Base-by-base conservation (phyloP, 805 yeast species). In the Priceomyces fermenticarens region DNA sequence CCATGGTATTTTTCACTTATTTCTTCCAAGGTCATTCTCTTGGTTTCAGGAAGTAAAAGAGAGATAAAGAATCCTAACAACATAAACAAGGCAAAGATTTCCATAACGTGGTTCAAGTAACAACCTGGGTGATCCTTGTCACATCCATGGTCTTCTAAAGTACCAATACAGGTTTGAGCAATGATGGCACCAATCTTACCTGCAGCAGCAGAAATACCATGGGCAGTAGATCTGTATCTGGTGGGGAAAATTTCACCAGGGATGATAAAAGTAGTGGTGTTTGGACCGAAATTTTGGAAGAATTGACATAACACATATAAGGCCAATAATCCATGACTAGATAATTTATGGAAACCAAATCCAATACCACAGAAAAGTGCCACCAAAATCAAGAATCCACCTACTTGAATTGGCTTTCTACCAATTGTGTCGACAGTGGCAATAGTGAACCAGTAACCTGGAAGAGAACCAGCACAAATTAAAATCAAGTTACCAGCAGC, bases 231-330 rank as follows among this genome's bases (percentile, higher is more conserved):
- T 82, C 96, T 85, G 72, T 88, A 88, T 76, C 96, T 83, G 42
- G 97, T 88, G 63, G 96, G 97, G 84, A 73, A 89, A 62, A 80
- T 72, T 73, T 88, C 97, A 69, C 95, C 96, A 37, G 96, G 96
- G 60, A 86, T 77, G 57, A 88, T 80, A 62, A 88, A 88, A 40
- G 96, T 88, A 36, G 96, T 89, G 46, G 89, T 81, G 75, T 88
- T 88, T 63, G 97, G 96, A 61, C 96, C 96, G 56, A 87, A 88
- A 67, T 88, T 88, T 66, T 83, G 81, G 83, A 88, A 88, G 63
- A 88, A 85, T 71, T 88, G 96, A 45, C 83, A 79, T 45, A 88
- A 64, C 52, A 88, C 80, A 72, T 86, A 88, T 39, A 88, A 65
- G 43, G 83, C 96, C 49, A 88, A 74, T 57, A 81, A 68, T 48